These are phyloP conservation scores for Candida incommunis DNA, from an alignment of 805 yeast genomes.

Conservation along the genomic window DNA sequence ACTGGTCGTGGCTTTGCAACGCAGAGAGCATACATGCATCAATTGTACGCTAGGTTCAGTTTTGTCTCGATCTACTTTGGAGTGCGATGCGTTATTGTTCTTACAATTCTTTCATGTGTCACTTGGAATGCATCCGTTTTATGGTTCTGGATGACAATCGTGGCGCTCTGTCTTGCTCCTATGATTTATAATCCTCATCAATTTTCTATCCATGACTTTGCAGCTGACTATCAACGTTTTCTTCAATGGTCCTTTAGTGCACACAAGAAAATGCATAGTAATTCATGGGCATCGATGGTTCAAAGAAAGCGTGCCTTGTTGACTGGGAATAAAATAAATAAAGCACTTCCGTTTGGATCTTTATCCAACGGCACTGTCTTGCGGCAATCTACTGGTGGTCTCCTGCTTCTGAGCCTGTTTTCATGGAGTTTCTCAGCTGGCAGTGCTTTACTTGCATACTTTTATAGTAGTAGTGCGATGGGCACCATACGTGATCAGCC, in stretches of 20 bases:
- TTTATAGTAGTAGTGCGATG: conserved; percentile 60
- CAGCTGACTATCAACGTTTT: conserved; percentile 76
- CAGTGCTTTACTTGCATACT: conserved; percentile 44
- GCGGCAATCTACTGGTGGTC: conserved; percentile 56
- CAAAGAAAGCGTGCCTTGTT: conserved; percentile 59
- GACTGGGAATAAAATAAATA: conserved; percentile 63
- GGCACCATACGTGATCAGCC: conserved; percentile 22
- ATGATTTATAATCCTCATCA: conserved; percentile 89
- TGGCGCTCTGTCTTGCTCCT: conserved; percentile 75
- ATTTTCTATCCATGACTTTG: conserved; percentile 78
- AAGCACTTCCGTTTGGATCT: conserved; percentile 7
- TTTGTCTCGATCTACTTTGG: conserved; percentile 57
- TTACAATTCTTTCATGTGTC: conserved; percentile 41
- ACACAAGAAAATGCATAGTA: conserved; percentile 34
- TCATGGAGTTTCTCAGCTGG: conserved; percentile 44
- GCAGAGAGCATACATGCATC: conserved; percentile 49
- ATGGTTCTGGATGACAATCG: conserved; percentile 88
- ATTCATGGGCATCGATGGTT: conserved; percentile 57
- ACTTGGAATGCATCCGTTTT: conserved; percentile 74
- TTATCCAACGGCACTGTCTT: conserved; percentile 29
- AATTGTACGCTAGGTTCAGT: conserved; percentile 55
- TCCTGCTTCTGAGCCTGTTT: conserved; percentile 53
- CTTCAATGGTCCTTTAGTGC: conserved; percentile 66
- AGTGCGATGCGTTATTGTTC: conserved; percentile 32
- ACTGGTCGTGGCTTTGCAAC: conserved; percentile 80